Conservation (phyloP, 177 flowering plant species). For the Tripterygium wilfordii region DNA sequence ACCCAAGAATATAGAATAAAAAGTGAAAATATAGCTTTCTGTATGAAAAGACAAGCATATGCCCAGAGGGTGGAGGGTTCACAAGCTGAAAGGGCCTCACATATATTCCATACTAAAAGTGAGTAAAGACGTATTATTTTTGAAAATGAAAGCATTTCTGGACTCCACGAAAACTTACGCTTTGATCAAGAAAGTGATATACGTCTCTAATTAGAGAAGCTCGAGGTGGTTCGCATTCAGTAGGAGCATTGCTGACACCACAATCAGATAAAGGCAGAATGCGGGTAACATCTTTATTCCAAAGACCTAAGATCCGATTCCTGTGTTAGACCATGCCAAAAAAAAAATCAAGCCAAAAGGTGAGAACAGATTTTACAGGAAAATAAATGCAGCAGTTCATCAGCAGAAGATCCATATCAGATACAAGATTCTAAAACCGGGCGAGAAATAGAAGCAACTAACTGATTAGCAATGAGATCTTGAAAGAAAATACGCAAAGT, state of each 20-base stretch:
- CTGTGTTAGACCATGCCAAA: slow-evolving; percentile 32
- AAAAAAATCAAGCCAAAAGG: background rate
- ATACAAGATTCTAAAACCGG: too few species aligned
- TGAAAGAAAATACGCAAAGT: too few species aligned
- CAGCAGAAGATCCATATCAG: too few species aligned
- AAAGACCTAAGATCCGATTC: slow-evolving; percentile 77
- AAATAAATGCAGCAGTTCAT: background rate
- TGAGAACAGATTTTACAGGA: background rate
- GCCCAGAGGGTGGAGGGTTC: too few species aligned
- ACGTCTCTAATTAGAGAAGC: slow-evolving; percentile 72
- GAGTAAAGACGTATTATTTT: too few species aligned
- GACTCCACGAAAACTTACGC: slow-evolving; percentile 84
- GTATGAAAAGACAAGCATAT: too few species aligned
- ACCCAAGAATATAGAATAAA: too few species aligned
- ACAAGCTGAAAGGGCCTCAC: too few species aligned
- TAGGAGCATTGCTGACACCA: slow-evolving; percentile 53
- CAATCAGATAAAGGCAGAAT: slow-evolving; percentile 77
- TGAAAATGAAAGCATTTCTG: background rate
- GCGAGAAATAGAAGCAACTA: too few species aligned
- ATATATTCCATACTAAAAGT: too few species aligned
- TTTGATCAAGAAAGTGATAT: slow-evolving; percentile 77
- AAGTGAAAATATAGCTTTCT: too few species aligned
- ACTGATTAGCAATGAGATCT: too few species aligned
- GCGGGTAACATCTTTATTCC: slow-evolving; percentile 82
- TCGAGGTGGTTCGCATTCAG: slow-evolving; percentile 46